Base-by-base conservation (phyloP, 805 yeast genomes). In the Debaryomyces prosopidis region DNA sequence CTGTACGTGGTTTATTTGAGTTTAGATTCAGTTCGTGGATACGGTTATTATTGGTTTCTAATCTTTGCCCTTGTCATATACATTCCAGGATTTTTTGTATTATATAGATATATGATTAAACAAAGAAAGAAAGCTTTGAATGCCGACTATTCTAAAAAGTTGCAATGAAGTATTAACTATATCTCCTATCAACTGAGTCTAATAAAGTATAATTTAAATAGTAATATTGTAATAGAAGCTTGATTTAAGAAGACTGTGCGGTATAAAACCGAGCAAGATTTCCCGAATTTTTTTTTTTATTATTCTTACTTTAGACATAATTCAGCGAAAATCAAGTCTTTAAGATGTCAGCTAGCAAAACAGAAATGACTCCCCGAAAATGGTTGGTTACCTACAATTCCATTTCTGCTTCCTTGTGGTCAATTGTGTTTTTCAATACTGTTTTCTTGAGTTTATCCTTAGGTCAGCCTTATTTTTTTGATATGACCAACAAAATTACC, bases 391-490 rank as follows among this genome's bases (percentile, higher is more conserved):
- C 75, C 16, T 72, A 71, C 53, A 73, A 73, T 50, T 65, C 74
- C 27, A 56, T 71, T 37, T 70, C 76, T 10, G 63, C 75, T 3
- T 67, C 73, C 12, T 60, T 70, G 36, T 73, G 77, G 77, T 54
- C 70, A 36, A 57, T 71, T 42, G 67, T 72, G 7, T 53, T 71
- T 16, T 69, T 68, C 59, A 71, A 72, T 56, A 61, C 74, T 19
- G 47, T 69, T 3, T 71, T 70, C 45, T 54, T 71, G 40, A 57
- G 64, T 3, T 14, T 49, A 3, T 42, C 58, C 5, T 56, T 70
- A 44, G 91, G 92, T 2, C 87, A 88, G 52, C 90, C 90, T 15
- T 66, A 66, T 37, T 77, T 85, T 26, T 87, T 84, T 49, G 75
- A 75, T 5, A 75, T 80, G 45, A 79, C 95, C 5, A 74, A 76